These are phyloP conservation scores for Aspergillus pseudoglaucus DNA, from an alignment of 2,329 filamentous ascomycete genomes.

Conservation along the genomic window DNA sequence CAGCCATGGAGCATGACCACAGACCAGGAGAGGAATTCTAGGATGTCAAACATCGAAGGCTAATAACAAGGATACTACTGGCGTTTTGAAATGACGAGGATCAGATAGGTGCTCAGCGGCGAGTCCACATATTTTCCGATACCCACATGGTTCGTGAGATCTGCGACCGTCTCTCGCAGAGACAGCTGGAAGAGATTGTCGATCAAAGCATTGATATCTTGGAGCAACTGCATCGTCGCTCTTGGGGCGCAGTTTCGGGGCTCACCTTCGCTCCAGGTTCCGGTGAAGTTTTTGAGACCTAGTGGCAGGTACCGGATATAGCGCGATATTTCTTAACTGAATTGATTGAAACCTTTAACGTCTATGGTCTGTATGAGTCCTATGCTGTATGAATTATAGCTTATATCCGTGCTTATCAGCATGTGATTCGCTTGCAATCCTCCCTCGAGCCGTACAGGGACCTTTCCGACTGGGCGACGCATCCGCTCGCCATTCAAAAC, in stretches of 20 bases:
- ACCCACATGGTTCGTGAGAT: too few species aligned
- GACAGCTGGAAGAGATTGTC: constrained; percentile 15
- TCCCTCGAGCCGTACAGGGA: constrained; percentile 21
- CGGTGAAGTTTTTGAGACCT: constrained; percentile 23
- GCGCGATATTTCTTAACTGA: constrained; percentile 18
- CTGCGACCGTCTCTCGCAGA: too few species aligned
- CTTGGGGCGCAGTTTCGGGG: neutral
- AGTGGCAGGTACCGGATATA: constrained; percentile 30
- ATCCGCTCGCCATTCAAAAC: constrained; percentile 4
- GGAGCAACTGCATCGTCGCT: constrained; percentile 21
- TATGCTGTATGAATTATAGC: constrained; percentile 22
- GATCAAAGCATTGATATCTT: constrained; percentile 25
- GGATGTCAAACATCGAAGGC: too few species aligned
- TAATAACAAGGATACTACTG: too few species aligned
- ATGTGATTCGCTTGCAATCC: constrained; percentile 19
- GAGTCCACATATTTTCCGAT: too few species aligned
- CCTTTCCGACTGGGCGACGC: constrained; percentile 15
- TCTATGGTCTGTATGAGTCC: neutral
- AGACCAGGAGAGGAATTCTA: too few species aligned
- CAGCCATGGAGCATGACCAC: too few species aligned
- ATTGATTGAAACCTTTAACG: constrained; percentile 10
- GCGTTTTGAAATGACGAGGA: too few species aligned
- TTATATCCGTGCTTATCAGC: constrained; percentile 20
- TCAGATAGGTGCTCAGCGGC: too few species aligned
- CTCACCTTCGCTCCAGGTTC: neutral